Conservation (phyloP, 345 rosid genomes). For the Euphorbia peplus region DNA sequence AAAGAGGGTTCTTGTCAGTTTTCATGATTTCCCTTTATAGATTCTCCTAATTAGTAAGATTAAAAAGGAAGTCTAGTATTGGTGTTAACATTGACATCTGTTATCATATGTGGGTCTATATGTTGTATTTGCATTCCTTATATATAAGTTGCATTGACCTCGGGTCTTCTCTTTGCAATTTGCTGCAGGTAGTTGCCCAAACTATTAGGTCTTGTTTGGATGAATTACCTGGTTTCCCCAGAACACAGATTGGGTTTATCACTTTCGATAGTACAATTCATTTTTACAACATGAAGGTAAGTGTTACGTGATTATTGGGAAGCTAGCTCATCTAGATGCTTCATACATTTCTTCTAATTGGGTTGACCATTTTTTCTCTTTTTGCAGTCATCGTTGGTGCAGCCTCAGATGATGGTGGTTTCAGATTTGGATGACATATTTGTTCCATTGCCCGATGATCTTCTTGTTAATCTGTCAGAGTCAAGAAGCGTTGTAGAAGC, state of each 20-base stretch:
- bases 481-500: slow-evolving; percentile 87
- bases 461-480: slow-evolving; percentile 97
- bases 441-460: slow-evolving; percentile 93
- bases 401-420: slow-evolving; percentile 99
- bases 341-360: slow-evolving; percentile 8
- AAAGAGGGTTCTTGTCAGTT: too few species aligned
- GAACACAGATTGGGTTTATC: slow-evolving; percentile 98
- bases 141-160: slow-evolving; percentile 1
- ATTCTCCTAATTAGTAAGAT: background rate
- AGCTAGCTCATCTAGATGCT: slow-evolving; percentile 11
- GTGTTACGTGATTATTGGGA: slow-evolving; percentile 17
- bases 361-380: slow-evolving; percentile 22
- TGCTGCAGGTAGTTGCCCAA: slow-evolving; percentile 94
- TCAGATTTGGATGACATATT: slow-evolving; percentile 94
- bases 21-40: background rate
- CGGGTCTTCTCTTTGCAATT: slow-evolving; percentile 38
- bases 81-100: background rate
- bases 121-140: too few species aligned
- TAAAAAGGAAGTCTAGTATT: background rate
- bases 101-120: background rate
- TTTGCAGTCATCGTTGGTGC: slow-evolving; percentile 89
- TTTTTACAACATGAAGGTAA: slow-evolving; percentile 97
- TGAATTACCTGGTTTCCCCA: slow-evolving; percentile 89
- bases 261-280: slow-evolving; percentile 97
- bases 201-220: slow-evolving; percentile 94